Percentiles rank a stretch among this genome's conserved stretches.
Evolutionary conservation across 345 rosid species (phyloP).

Genomic region (Salix arbutifolia): DNA sequence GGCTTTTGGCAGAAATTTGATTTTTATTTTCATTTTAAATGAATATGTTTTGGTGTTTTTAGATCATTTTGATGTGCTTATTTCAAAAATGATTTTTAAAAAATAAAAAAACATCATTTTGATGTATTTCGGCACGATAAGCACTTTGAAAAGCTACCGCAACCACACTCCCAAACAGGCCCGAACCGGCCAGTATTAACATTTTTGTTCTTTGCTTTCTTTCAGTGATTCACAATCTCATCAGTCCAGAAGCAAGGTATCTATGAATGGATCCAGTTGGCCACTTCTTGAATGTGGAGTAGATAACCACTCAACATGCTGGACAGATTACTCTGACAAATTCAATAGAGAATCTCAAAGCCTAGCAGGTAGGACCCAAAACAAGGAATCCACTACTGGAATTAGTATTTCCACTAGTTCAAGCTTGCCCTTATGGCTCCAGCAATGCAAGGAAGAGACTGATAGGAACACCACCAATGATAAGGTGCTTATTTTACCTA

Average conservation of each 20-base stretch:
- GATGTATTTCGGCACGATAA: no score
- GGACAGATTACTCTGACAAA: constrained; percentile 45
- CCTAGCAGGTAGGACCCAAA: constrained; percentile 12
- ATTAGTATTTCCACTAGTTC: constrained; percentile 24
- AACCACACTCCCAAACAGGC: no score
- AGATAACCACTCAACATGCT: constrained; percentile 29
- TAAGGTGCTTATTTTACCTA: constrained; percentile 26
- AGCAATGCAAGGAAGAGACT: constrained; percentile 55
- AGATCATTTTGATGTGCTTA: no score
- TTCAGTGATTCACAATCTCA: constrained; percentile 37
- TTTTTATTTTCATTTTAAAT: no score
- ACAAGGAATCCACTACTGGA: constrained; percentile 13
- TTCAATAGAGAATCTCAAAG: constrained; percentile 46
- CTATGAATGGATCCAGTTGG: constrained; percentile 29
- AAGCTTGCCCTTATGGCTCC: constrained; percentile 85
- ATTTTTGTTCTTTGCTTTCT: background rate
- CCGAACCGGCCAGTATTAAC: background rate
- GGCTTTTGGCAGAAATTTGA: no score
- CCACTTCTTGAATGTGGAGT: constrained; percentile 23
- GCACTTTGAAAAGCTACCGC: no score
- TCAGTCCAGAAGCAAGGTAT: constrained; percentile 28
- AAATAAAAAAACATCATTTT: no score
- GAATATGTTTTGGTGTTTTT: no score
- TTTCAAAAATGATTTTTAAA: no score
- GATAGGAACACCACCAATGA: constrained; percentile 18